Evolutionary conservation across 148 eudicot species (phyloP).

Genomic region (Chenopodium album): DNA sequence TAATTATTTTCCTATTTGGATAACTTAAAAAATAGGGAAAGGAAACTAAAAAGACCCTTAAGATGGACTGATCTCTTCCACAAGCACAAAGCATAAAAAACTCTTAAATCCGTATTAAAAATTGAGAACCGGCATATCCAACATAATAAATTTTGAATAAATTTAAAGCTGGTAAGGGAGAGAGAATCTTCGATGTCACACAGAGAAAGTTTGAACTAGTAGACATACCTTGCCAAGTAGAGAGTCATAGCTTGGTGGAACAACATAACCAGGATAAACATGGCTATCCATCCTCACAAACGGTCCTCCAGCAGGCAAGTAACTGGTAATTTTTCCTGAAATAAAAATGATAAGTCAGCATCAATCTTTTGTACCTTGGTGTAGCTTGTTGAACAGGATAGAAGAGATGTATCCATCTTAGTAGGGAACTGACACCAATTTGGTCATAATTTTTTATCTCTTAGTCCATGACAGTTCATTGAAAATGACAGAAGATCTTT

Average conservation of each 20-base stretch:
- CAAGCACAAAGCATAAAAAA: too few species aligned
- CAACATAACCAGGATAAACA: conserved; percentile 91
- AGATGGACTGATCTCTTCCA: too few species aligned
- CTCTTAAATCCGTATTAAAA: too few species aligned
- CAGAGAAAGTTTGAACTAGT: background rate
- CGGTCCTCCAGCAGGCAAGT: conserved; percentile 97
- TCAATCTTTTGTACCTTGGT: background rate
- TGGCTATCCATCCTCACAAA: conserved; percentile 99
- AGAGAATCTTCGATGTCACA: background rate
- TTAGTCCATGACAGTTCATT: background rate
- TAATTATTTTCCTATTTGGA: too few species aligned
- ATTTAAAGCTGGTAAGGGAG: too few species aligned
- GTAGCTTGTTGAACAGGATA: background rate
- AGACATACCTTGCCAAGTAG: conserved; percentile 87
- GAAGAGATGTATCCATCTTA: background rate
- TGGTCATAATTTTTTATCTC: background rate
- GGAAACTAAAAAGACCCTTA: too few species aligned
- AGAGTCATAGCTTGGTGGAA: conserved; percentile 97
- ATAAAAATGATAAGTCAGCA: conserved; percentile 6
- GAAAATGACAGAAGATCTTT: background rate
- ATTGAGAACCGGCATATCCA: too few species aligned
- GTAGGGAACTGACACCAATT: background rate
- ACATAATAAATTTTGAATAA: too few species aligned
- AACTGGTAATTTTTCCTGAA: conserved; percentile 80
- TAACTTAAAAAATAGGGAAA: too few species aligned